Percentiles rank a stretch among this genome's conserved stretches.
phyloP scores from a whole-genome alignment of 352 stramenopile species.

The Phytophthora palmivora region DNA sequence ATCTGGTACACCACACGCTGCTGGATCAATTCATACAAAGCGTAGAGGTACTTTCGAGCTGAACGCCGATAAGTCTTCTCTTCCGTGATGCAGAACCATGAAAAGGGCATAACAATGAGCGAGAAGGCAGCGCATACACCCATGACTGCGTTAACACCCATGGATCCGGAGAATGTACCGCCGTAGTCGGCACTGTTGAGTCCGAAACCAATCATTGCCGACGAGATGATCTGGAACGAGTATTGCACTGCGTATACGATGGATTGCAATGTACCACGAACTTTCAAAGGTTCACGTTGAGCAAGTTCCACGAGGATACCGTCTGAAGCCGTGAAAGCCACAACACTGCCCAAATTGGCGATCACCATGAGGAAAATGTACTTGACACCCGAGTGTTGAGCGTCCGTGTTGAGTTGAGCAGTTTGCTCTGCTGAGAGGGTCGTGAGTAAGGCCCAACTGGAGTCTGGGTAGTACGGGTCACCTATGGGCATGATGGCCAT shows the following conservation, averaged over 20 bases:
- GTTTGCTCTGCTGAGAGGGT: slow-evolving; percentile 23
- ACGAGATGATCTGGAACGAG: slow-evolving; percentile 35
- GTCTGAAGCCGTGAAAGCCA: slow-evolving; percentile 64
- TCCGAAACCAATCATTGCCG: slow-evolving; percentile 36
- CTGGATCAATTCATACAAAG: slow-evolving; percentile 39
- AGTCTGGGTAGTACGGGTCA: slow-evolving; percentile 40
- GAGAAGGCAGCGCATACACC: slow-evolving; percentile 29
- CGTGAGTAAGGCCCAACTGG: slow-evolving; percentile 14
- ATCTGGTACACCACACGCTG: slow-evolving; percentile 41
- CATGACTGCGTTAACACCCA: slow-evolving; percentile 43
- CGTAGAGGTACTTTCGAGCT: slow-evolving; percentile 25
- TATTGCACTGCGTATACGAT: slow-evolving; percentile 41
- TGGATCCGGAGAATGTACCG: slow-evolving; percentile 37
- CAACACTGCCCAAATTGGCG: slow-evolving; percentile 66
- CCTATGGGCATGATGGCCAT: slow-evolving; percentile 36
- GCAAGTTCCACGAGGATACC: slow-evolving; percentile 51
- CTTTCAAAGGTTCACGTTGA: slow-evolving; percentile 40
- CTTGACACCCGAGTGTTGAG: slow-evolving; percentile 38
- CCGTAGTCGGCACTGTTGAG: slow-evolving; percentile 48
- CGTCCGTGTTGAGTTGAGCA: slow-evolving; percentile 34
- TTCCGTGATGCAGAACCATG: slow-evolving; percentile 42
- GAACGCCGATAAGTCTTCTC: slow-evolving; percentile 27
- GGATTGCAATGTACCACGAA: slow-evolving; percentile 39
- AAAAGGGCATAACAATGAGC: slow-evolving; percentile 32
- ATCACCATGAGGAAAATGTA: slow-evolving; percentile 65